Conservation (phyloP, 495 filamentous ascomycete species). For the Aspergillus sclerotioniger region DNA sequence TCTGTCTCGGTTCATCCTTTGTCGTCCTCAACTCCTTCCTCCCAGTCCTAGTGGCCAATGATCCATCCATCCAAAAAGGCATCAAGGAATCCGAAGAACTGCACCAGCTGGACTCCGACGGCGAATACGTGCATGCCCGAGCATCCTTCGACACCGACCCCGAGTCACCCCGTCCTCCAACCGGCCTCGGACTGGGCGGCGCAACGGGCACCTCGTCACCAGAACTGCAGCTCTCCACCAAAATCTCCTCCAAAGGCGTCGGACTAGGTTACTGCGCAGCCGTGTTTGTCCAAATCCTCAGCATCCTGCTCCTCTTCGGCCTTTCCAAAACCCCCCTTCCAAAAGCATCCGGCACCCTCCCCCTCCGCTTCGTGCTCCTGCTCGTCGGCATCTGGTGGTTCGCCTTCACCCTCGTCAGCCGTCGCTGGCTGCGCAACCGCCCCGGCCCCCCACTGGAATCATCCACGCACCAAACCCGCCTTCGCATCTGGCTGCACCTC, state of each 20-base stretch:
- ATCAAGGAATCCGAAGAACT: slow-evolving; percentile 27
- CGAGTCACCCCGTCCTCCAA: neutral
- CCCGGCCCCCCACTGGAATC: slow-evolving; percentile 70
- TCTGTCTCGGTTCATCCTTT: slow-evolving; percentile 58
- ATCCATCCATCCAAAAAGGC: slow-evolving; percentile 34
- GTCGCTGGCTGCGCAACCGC: slow-evolving; percentile 78
- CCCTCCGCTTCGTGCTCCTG: slow-evolving; percentile 73
- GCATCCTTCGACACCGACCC: slow-evolving; percentile 40
- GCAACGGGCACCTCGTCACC: slow-evolving; percentile 43
- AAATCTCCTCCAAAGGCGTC: slow-evolving; percentile 77
- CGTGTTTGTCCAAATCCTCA: slow-evolving; percentile 70
- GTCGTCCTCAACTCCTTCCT: slow-evolving; percentile 53
- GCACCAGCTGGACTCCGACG: slow-evolving; percentile 20
- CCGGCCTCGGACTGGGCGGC: neutral
- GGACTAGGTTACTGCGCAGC: slow-evolving; percentile 79
- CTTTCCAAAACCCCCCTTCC: slow-evolving; percentile 60
- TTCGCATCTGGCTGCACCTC: slow-evolving; percentile 48
- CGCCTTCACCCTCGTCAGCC: slow-evolving; percentile 73
- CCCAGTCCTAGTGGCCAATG: slow-evolving; percentile 48
- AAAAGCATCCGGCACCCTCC: slow-evolving; percentile 35
- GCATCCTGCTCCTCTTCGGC: slow-evolving; percentile 64
- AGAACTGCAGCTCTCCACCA: slow-evolving; percentile 70
- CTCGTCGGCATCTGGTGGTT: slow-evolving; percentile 88
- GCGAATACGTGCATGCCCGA: slow-evolving; percentile 20
- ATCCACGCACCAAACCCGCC: slow-evolving; percentile 17